A percentile compares a stretch with the other conserved stretches of the same genome.
phyloP scores from a whole-genome alignment of 1,139 yeast genomes.

The Geotrichum klebahnii region DNA sequence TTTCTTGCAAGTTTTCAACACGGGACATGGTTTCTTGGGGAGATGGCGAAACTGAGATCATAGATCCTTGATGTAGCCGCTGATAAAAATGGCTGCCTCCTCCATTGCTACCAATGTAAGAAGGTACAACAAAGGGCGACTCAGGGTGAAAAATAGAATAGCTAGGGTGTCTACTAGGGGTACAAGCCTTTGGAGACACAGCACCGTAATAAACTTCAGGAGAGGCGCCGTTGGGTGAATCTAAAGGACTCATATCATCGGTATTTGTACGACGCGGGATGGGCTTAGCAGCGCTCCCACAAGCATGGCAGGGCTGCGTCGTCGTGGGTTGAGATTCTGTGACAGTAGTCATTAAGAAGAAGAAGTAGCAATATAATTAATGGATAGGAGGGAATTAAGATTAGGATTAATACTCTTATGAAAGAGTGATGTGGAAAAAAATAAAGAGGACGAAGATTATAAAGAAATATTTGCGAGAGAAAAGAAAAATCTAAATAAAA shows the following conservation, averaged over 20 bases:
- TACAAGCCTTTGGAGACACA: not conserved
- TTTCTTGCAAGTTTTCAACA: constrained; percentile 39
- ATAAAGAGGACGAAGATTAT: too few species aligned
- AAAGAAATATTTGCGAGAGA: too few species aligned
- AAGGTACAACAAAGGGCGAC: constrained; percentile 1
- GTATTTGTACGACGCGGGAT: not conserved
- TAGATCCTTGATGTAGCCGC: constrained; percentile 20
- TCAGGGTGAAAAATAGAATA: constrained; percentile 15
- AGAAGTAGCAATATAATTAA: too few species aligned
- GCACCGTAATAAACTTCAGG: constrained; percentile 16
- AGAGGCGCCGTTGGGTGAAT: not conserved
- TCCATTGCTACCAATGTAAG: not conserved
- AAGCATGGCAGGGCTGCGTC: not conserved
- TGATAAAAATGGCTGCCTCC: constrained; percentile 17
- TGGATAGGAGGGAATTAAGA: too few species aligned
- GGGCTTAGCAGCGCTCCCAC: not conserved
- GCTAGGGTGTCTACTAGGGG: constrained; percentile 2
- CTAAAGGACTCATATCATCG: constrained; percentile 1
- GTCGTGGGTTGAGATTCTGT: not conserved
- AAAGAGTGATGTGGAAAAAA: too few species aligned
- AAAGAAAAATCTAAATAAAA: too few species aligned
- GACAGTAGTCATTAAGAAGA: too few species aligned
- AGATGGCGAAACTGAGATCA: constrained; percentile 20
- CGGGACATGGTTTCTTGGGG: constrained; percentile 23
- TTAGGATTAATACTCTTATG: too few species aligned